A percentile compares a stretch with the other conserved stretches of the same genome.
phyloP scores from a whole-genome alignment of 2,329 filamentous ascomycete genomes.

The Ceratocystis eucalypticola region DNA sequence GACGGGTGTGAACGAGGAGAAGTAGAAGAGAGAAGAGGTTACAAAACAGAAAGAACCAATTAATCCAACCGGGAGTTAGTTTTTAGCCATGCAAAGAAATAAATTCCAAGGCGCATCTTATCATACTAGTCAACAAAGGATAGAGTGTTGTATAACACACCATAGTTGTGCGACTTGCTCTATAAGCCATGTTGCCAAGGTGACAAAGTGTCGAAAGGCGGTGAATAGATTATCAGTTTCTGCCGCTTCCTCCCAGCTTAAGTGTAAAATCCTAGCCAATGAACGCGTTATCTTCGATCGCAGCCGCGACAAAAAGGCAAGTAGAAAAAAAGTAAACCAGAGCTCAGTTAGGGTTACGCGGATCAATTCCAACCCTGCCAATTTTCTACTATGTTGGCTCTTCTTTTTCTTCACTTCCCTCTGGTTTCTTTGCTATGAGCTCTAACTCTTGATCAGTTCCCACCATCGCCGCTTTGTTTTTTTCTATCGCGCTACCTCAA shows the following conservation, averaged over 20 bases:
- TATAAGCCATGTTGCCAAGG: not conserved
- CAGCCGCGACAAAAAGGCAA: not conserved
- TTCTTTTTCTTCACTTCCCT: not conserved
- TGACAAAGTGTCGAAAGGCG: slow-evolving; percentile 1
- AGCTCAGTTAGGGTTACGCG: not conserved
- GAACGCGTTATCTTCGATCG: not conserved
- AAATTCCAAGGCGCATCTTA: too few species aligned
- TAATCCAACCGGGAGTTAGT: not conserved
- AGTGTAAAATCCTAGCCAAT: not conserved
- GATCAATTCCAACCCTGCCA: not conserved
- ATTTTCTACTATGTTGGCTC: not conserved
- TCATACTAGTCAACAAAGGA: too few species aligned
- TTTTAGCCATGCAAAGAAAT: too few species aligned
- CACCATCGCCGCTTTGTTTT: not conserved
- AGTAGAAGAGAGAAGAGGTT: not conserved
- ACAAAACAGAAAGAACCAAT: not conserved
- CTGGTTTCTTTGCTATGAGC: not conserved
- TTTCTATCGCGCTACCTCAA: not conserved
- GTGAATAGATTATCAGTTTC: slow-evolving; percentile 8
- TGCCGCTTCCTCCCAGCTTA: slow-evolving; percentile 13
- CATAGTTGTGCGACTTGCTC: not conserved
- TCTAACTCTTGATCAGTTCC: not conserved
- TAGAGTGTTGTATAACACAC: too few species aligned
- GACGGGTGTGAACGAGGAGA: slow-evolving; percentile 14
- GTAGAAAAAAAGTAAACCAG: not conserved